Base-by-base conservation (phyloP, 192 early-diverging fungal genomes). In the Neocallimastix lanati region DNA sequence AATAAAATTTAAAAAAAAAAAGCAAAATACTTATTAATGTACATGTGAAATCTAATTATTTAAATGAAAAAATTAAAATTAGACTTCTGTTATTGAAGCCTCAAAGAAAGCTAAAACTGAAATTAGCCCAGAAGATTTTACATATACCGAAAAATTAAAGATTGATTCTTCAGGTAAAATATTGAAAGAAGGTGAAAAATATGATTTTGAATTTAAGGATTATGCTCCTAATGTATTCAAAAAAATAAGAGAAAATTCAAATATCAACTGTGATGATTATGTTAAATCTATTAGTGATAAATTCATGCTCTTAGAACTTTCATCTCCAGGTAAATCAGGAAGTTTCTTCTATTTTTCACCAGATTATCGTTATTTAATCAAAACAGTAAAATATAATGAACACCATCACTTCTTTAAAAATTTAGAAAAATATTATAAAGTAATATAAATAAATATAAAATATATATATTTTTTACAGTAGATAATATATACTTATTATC, bases 121-220 rank as follows among this genome's bases (percentile, higher is more conserved):
- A 25, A 21, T 67, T n/a, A 9, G 25, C 9, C 50, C 21, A 67
- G 25, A 15, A 21, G 50, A 67, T n/a, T 67, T 25, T 67, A 67
- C 25, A 67, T 67, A 67, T n/a, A 21, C 16, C 11, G 50, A 67
- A 67, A 67, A 67, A n/a, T 67, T 67, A n/a, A 67, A n/a, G 9
- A 67, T 67, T 67, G 50, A 67, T 67, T 67, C 50, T 27, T 67
- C 50, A n/a, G 50, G 50, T 67, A 67, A 67, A 25, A 67, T 67
- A n/a, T 67, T 67, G n/a, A 25, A n/a, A 67, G 16, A 67, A n/a
- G 50, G 50, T 25, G 50, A 67, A 28, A 91, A 92, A 78, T 98
- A 98, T 86, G 96, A 98, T 82, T 99, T 98, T 85, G 98, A 98
- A 87, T 99, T 98, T 85, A 99, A 99, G 83, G 98, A 99, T 84